Conservation (phyloP, 352 stramenopile species). For the Globisporangium yorkense region DNA sequence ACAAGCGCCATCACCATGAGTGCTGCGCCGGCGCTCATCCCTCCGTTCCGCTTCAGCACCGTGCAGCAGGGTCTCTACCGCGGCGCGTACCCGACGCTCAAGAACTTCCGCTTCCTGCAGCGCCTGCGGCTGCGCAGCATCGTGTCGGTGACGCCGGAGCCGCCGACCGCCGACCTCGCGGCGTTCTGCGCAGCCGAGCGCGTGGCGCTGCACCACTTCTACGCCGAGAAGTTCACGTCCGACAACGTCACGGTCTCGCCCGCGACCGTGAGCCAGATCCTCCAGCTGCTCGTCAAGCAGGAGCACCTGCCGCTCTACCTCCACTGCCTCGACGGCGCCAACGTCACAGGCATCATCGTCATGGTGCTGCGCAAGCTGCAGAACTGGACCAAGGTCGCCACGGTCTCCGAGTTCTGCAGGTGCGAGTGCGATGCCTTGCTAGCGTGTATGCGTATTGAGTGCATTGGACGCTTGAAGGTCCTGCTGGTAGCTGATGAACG, state of each 20-base stretch:
- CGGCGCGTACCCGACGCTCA: conserved; percentile 78
- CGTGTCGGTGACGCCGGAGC: conserved; percentile 77
- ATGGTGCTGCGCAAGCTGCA: conserved; percentile 86
- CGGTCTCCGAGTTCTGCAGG: conserved; percentile 77
- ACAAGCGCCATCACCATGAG: conserved; percentile 15
- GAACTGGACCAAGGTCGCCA: conserved; percentile 86
- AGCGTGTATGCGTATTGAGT: background rate
- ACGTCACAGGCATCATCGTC: conserved; percentile 83
- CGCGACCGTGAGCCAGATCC: conserved; percentile 61
- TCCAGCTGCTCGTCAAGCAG: conserved; percentile 73
- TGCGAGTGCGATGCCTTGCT: conserved; percentile 3
- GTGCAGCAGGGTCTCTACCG: conserved; percentile 80
- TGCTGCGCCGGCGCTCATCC: conserved; percentile 61
- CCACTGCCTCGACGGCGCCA: conserved; percentile 84
- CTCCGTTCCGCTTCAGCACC: conserved; percentile 83
- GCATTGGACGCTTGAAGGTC: too few relatives aligned
- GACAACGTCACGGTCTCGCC: conserved; percentile 83
- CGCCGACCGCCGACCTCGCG: conserved; percentile 64
- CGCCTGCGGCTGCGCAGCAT: conserved; percentile 71
- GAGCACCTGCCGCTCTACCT: conserved; percentile 81
- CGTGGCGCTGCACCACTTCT: conserved; percentile 73
- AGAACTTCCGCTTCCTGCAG: conserved; percentile 81
- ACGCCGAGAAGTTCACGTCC: conserved; percentile 85
- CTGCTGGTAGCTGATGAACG: background rate
- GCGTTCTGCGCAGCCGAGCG: conserved; percentile 68